Evolutionary conservation across 2,329 filamentous ascomycete species (phyloP), one percentile per base, ranked within the genome.

Genomic region (Neonectria punicea): DNA sequence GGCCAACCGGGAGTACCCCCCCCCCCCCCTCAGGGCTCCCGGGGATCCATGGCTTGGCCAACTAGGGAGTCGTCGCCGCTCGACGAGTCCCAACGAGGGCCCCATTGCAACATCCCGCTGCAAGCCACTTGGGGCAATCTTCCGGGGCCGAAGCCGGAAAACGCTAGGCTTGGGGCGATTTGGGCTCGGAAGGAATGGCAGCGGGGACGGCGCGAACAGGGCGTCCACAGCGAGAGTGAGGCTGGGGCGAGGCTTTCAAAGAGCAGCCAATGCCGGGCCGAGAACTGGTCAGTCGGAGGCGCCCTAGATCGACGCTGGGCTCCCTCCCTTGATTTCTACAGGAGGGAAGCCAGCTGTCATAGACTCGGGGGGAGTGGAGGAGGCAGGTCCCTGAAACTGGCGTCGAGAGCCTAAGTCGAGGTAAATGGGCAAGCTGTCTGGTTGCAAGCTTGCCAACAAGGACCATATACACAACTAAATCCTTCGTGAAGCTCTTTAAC

Each of bases 21-120:
- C n/a, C n/a, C n/a, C n/a, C n/a, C n/a, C n/a, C n/a, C n/a, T n/a
- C n/a, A n/a, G n/a, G n/a, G n/a, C n/a, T 22, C 22, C 58, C 34
- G 55, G 58, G 57, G 34, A 46, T 57, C 32, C 57, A 47, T 53
- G 58, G 60, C 28, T 39, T 39, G 53, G 46, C 41, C 18, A 13
- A 14, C 28, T 22, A 28, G 32, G 25, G 41, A 13, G 16, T 14
- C 51, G 34, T 49, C 49, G 50, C 49, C 47, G 55, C 43, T 44
- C 50, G 25, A 51, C 46, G 44, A 58, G 58, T 41, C 54, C 54
- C 36, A 39, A 58, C 46, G 14, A 43, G 44, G 39, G 50, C 41
- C 5, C n/a, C 47, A 50, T 36, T 54, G 44, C 50, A 54, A 54
- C 58, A 61, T 61, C 58, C 58, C 58, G 53, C 43, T 54, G 58